phyloP scores from a whole-genome alignment of 257 asterid genomes.

The Solanum neorickii region DNA sequence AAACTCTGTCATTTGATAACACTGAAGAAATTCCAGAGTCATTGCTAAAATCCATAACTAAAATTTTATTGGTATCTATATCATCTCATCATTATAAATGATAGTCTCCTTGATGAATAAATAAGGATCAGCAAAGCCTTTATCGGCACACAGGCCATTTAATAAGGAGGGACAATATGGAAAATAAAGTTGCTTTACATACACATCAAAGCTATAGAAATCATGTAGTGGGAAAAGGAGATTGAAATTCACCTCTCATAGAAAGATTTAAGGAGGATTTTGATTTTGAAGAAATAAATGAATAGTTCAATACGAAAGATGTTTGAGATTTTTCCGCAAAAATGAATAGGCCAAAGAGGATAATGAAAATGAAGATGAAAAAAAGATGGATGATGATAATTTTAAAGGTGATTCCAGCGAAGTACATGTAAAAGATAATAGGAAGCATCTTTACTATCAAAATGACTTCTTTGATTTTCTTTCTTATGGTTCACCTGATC shows the following conservation, averaged over 20 bases:
- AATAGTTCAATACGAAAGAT: slow-evolving; percentile 14
- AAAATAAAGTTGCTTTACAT: too few species aligned
- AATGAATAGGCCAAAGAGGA: too few species aligned
- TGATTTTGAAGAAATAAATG: slow-evolving; percentile 23
- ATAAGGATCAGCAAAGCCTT: not conserved
- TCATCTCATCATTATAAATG: not conserved
- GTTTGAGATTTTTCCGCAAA: slow-evolving; percentile 7
- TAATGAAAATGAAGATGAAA: too few species aligned
- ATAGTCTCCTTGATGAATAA: too few species aligned
- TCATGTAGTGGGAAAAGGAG: too few species aligned
- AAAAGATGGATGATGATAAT: not conserved
- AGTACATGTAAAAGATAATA: not conserved
- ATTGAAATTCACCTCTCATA: not conserved
- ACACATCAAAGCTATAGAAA: too few species aligned
- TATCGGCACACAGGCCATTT: not conserved
- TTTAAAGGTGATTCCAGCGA: not conserved
- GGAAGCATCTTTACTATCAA: slow-evolving; percentile 6
- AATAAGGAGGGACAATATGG: slow-evolving; percentile 3
- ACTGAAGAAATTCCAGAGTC: not conserved
- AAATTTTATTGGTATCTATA: not conserved
- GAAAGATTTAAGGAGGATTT: slow-evolving; percentile 9
- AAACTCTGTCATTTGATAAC: not conserved
- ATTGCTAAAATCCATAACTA: not conserved
- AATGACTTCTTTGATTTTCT: slow-evolving; percentile 16
- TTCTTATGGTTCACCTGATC: not conserved